Evolutionary conservation across 2,329 filamentous ascomycete species (phyloP).

Genomic region (Diaporthe vaccinii): DNA sequence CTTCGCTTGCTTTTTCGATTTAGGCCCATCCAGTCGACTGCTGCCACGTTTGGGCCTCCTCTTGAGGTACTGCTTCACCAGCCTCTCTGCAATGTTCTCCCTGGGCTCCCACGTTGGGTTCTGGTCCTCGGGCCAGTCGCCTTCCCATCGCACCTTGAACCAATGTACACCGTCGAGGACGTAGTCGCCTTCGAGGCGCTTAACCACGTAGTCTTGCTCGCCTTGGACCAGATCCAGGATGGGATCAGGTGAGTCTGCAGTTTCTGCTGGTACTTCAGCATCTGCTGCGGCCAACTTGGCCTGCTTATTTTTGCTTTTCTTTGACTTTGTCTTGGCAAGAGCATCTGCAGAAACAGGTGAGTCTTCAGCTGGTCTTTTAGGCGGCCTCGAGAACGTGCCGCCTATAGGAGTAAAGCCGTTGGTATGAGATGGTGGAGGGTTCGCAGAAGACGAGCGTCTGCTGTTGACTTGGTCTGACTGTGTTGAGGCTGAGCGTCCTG

Average conservation of each 20-base stretch:
- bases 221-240: conserved; percentile 47
- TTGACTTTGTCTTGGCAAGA: not conserved
- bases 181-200: conserved; percentile 59
- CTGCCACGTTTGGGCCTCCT: conserved; percentile 44
- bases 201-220: conserved; percentile 57
- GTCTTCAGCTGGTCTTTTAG: conserved; percentile 19
- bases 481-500: not conserved
- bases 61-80: conserved; percentile 59
- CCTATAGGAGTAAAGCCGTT: conserved; percentile 48
- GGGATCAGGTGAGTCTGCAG: conserved; percentile 42
- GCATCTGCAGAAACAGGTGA: not conserved
- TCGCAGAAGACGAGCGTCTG: not conserved
- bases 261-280: conserved; percentile 19
- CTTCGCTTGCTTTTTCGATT: not conserved
- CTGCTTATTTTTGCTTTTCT: conserved; percentile 24
- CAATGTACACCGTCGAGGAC: conserved; percentile 57
- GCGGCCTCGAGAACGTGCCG: conserved; percentile 38
- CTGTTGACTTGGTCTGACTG: not conserved
- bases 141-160: conserved; percentile 69
- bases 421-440: not conserved
- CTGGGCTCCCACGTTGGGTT: conserved; percentile 72
- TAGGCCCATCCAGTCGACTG: not conserved
- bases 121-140: conserved; percentile 67
- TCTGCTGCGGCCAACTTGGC: not conserved
- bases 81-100: conserved; percentile 58